Base-by-base conservation (phyloP, 2,329 filamentous ascomycete genomes). In the Bipolaris bicolor region DNA sequence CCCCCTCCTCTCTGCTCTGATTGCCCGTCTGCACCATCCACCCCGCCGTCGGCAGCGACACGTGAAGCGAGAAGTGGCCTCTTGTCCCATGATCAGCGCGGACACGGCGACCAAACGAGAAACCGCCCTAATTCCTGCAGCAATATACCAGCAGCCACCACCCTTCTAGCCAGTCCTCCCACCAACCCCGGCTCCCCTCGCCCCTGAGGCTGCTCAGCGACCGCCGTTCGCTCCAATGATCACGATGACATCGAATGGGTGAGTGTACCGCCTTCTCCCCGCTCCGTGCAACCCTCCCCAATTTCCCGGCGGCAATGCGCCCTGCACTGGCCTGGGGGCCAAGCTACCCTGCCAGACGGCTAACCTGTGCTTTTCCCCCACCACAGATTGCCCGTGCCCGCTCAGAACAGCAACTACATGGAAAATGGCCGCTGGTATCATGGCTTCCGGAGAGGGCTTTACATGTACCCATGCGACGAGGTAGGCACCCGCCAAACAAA, bases 391-490 rank as follows among this genome's bases (percentile, higher is more conserved):
- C 73, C 75, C 64, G 71, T 76, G 62, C 71, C 73, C 63, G 69
- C 73, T 58, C 76, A 70, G 41, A 77, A 80, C 56, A 74, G 74
- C 61, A 80, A 85, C 65, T 83, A 84, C 61, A 58, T 68, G 67
- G 88, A 90, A 72, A 88, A 92, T 76, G 88, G 86, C 18, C 84
- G 90, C 52, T 81, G 81, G 60, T 94, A 91, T 73, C 88, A 90
- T 71, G 84, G 83, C 22, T 91, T 83, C 75, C 83, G 84, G 61
- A 84, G 80, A 66, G 88, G 88, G 52, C 86, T 88, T 66, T 94
- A 94, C 74, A 82, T 91, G 77, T 86, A 90, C 62, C 91, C 91
- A 20, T 90, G 90, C 74, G 91, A 95, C 74, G 86, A 89, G 77
- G 88, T 90, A 79, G 76, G 81, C 43, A 46, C 11, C 34, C 49